Percentiles rank a stretch among this genome's conserved stretches.
These are phyloP conservation scores for Erythrophleum ivorense DNA, from an alignment of 331 rosid genomes.

Conservation along the genomic window DNA sequence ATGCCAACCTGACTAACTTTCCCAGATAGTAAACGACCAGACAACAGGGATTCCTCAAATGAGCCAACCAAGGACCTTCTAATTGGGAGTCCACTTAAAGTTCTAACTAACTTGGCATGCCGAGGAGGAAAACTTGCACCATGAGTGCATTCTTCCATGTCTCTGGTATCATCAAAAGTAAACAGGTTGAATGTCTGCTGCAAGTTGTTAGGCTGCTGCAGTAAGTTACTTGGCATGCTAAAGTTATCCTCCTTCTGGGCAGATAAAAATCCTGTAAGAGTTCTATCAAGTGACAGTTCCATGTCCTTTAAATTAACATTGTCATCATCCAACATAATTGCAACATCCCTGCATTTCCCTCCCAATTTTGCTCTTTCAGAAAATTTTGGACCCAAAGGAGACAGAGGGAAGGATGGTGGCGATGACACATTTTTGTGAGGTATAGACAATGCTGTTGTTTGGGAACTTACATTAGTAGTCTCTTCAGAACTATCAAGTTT, in stretches of 20 bases:
- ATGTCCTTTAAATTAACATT: slow-evolving; percentile 48
- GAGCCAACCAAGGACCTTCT: slow-evolving; percentile 95
- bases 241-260: slow-evolving; percentile 37
- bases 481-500: slow-evolving; percentile 39
- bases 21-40: slow-evolving; percentile 77
- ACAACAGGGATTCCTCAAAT: slow-evolving; percentile 90
- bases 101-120: slow-evolving; percentile 46
- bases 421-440: slow-evolving; percentile 43
- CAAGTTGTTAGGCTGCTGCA: slow-evolving; percentile 40
- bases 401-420: slow-evolving; percentile 56
- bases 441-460: slow-evolving; percentile 46
- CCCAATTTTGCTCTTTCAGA: slow-evolving; percentile 44
- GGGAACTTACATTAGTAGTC: slow-evolving; percentile 39
- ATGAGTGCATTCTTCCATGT: slow-evolving; percentile 43
- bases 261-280: slow-evolving; percentile 43
- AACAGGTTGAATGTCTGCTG: slow-evolving; percentile 44
- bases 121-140: slow-evolving; percentile 51
- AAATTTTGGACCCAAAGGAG: slow-evolving; percentile 70
- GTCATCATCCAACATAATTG: slow-evolving; percentile 43
- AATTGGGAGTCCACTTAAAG: slow-evolving; percentile 54
- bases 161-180: slow-evolving; percentile 44
- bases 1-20: slow-evolving; percentile 70
- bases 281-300: slow-evolving; percentile 52
- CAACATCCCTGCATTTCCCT: slow-evolving; percentile 38
- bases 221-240: slow-evolving; percentile 37